phyloP scores from a whole-genome alignment of 2,329 filamentous ascomycete species.

The Aspergillus neotritici region DNA sequence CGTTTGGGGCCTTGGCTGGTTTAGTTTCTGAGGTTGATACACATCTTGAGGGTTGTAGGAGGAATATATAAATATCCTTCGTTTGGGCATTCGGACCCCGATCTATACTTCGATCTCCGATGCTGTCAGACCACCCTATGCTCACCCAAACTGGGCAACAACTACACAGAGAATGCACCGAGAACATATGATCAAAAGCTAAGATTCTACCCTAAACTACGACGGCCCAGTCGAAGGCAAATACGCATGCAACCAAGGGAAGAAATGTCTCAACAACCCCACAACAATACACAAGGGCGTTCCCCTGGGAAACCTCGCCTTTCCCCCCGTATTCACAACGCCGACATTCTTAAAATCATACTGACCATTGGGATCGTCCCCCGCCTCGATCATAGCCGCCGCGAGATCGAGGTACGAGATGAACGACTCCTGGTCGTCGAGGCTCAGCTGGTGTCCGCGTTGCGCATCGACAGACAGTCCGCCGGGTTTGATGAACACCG shows the following conservation, averaged over 20 bases:
- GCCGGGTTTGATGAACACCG: slow-evolving; percentile 8
- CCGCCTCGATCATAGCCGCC: slow-evolving; percentile 8
- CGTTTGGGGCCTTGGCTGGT: no score
- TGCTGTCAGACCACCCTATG: no score
- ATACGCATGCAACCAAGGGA: slow-evolving; percentile 5
- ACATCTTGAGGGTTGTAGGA: no score
- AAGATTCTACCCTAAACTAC: no score
- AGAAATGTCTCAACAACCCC: slow-evolving; percentile 7
- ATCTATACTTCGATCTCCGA: no score
- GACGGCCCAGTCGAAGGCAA: slow-evolving; percentile 6
- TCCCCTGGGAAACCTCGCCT: slow-evolving; percentile 3
- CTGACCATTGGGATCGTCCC: neutral
- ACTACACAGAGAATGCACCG: no score
- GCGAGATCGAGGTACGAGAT: slow-evolving; percentile 9
- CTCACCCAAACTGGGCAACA: no score
- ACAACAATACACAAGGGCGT: slow-evolving; percentile 6
- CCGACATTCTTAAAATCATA: slow-evolving; percentile 8
- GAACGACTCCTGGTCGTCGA: slow-evolving; percentile 3
- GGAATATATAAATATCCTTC: no score
- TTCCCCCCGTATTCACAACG: slow-evolving; percentile 4
- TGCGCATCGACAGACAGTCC: slow-evolving; percentile 4
- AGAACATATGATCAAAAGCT: no score
- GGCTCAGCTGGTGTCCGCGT: slow-evolving; percentile 4
- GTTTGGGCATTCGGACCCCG: no score
- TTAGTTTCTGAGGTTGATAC: no score